Evolutionary conservation across 805 yeast genomes (phyloP).

Genomic region (Ogataea paraovalis): DNA sequence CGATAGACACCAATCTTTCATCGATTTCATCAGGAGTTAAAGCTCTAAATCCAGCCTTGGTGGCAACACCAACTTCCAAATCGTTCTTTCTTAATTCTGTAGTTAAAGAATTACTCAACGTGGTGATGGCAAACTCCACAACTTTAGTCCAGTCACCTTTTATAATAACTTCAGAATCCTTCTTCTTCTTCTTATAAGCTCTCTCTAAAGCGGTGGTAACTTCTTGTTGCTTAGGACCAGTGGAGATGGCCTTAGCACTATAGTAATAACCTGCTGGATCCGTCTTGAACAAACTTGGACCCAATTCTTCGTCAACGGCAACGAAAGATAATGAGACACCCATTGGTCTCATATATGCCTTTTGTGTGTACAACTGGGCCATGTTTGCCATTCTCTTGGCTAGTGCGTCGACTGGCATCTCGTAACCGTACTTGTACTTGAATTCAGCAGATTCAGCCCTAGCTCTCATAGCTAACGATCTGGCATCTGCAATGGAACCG

Average conservation of each 20-base stretch:
- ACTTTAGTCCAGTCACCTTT: slow-evolving; percentile 85
- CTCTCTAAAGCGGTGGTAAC: slow-evolving; percentile 86
- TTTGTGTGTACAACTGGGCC: slow-evolving; percentile 92
- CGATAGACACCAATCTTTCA: slow-evolving; percentile 88
- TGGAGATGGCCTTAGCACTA: slow-evolving; percentile 86
- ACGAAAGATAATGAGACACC: slow-evolving; percentile 91
- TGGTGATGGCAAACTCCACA: slow-evolving; percentile 84
- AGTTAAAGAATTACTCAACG: slow-evolving; percentile 80
- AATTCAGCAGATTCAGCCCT: slow-evolving; percentile 95
- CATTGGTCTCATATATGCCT: slow-evolving; percentile 97
- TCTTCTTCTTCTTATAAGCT: slow-evolving; percentile 64
- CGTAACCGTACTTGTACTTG: slow-evolving; percentile 90
- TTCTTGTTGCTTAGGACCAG: slow-evolving; percentile 98
- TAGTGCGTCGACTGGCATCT: slow-evolving; percentile 90
- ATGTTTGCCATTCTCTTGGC: slow-evolving; percentile 95
- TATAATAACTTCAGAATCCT: slow-evolving; percentile 44
- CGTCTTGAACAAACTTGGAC: slow-evolving; percentile 86
- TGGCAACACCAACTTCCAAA: slow-evolving; percentile 88
- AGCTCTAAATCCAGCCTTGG: slow-evolving; percentile 62
- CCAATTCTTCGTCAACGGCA: slow-evolving; percentile 82
- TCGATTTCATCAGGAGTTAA: slow-evolving; percentile 87
- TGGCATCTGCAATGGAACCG: slow-evolving; percentile 94
- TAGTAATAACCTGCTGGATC: slow-evolving; percentile 97
- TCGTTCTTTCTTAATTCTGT: slow-evolving; percentile 94
- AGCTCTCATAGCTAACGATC: slow-evolving; percentile 86